Evolutionary conservation across 176 grass and related monocot genomes (phyloP), one percentile per base, ranked within the genome.

Genomic region (Aechmea fasciata): DNA sequence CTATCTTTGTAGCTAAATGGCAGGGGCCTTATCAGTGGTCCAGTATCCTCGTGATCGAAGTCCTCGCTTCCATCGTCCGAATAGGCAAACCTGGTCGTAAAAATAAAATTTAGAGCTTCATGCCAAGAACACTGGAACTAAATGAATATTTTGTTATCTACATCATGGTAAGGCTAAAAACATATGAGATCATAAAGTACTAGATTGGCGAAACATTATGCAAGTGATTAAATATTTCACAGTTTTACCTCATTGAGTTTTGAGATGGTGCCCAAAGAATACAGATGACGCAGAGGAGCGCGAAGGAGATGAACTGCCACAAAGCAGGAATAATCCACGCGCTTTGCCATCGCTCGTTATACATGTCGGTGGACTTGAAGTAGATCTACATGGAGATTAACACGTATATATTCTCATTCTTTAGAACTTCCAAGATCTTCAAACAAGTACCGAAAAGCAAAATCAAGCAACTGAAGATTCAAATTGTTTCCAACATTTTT

Each of bases 241-340:
- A 1, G 22, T 23, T 23, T 23, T 79, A 88, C 90, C 85, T 88
- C 17, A 54, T 75, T 0, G 91, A 85, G 52, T 73, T 80, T 6
- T 83, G 79, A 3, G 91, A 90, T 0, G 91, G 91, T 69, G 82
- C 81, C 91, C 84, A 96, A 5, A 87, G 14, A 69, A 76, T 64
- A 72, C 91, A 96, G 48, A 87, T 48, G 54, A 73, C 70, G 69
- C 87, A 96, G 69, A 96, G 81, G 48, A 96, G 76, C 18, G 76
- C 65, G 73, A 96, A 96, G 50, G 84, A 96, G 79, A 96, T 82
- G 76, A 90, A 66, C 75, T 96, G 87, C 91, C 91, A 96, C 66
- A 73, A 70, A 24, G 87, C 84, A 54, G 81, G 87, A 81, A 96
- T 90, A 7, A 90, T 70, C 91, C 91, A 96, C 14, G 91, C 81